phyloP scores from a whole-genome alignment of 148 eudicot species.

The Linanthus parryae region DNA sequence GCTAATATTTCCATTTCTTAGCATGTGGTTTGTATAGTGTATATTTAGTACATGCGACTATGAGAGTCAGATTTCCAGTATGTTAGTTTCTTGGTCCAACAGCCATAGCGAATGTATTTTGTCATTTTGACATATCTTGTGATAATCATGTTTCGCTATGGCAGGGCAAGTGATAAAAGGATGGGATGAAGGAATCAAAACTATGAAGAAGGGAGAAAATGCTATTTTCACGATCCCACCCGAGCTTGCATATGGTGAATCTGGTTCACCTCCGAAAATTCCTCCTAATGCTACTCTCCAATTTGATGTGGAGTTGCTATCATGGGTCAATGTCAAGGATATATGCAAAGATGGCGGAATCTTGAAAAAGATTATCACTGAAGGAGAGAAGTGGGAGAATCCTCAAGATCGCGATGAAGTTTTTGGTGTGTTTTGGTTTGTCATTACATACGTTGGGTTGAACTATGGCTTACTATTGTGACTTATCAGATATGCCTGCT shows the following conservation, averaged over 20 bases:
- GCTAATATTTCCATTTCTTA: too few species aligned
- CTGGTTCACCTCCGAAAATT: constrained; percentile 89
- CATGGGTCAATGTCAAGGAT: constrained; percentile 92
- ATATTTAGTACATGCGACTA: too few species aligned
- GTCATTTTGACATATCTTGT: not conserved
- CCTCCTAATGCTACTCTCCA: constrained; percentile 90
- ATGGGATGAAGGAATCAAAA: constrained; percentile 89
- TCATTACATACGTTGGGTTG: not conserved
- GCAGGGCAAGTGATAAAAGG: constrained; percentile 97
- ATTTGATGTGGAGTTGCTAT: constrained; percentile 81
- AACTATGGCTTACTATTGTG: not conserved
- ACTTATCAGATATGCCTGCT: not conserved
- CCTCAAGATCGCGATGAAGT: constrained; percentile 95
- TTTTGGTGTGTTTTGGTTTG: constrained; percentile 37
- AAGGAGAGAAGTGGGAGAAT: constrained; percentile 98
- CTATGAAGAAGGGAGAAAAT: constrained; percentile 97
- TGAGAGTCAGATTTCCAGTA: too few species aligned
- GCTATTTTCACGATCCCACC: constrained; percentile 90
- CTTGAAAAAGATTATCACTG: constrained; percentile 65
- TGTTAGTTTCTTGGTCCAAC: too few species aligned
- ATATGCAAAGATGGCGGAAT: constrained; percentile 98
- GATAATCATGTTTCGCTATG: not conserved
- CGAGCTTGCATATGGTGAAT: constrained; percentile 85
- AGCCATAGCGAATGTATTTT: too few species aligned
- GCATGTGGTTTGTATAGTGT: too few species aligned